Percentiles rank a stretch among this genome's conserved stretches.
Evolutionary conservation across 1,284 basidiomycete species (phyloP).

Genomic region (Termitomyces sp.): DNA sequence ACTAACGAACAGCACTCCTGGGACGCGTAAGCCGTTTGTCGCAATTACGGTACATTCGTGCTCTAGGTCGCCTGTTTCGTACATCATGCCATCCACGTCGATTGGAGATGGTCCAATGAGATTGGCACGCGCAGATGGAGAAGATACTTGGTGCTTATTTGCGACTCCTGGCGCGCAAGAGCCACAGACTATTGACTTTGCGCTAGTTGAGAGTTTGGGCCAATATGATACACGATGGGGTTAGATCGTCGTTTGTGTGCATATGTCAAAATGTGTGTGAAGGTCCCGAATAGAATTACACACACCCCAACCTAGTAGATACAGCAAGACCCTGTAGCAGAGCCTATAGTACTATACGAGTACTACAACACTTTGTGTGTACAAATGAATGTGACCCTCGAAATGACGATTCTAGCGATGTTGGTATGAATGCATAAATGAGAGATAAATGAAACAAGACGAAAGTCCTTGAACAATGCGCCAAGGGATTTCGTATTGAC

Average conservation of each 20-base stretch:
- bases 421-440: slow-evolving; percentile 16
- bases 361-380: slow-evolving; percentile 13
- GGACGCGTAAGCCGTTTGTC: slow-evolving; percentile 22
- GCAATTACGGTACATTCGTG: slow-evolving; percentile 34
- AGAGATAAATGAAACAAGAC: slow-evolving; percentile 10
- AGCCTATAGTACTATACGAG: slow-evolving; percentile 10
- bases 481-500: slow-evolving; percentile 4
- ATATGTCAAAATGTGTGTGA: background rate
- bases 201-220: slow-evolving; percentile 43
- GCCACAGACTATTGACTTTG: slow-evolving; percentile 29
- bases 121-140: slow-evolving; percentile 41
- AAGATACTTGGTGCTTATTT: slow-evolving; percentile 48
- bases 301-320: slow-evolving; percentile 14
- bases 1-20: background rate
- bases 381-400: slow-evolving; percentile 16
- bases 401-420: slow-evolving; percentile 5
- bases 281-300: slow-evolving; percentile 4
- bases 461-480: background rate
- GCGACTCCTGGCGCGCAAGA: slow-evolving; percentile 17
- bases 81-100: slow-evolving; percentile 31
- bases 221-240: slow-evolving; percentile 51
- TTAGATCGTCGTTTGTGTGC: slow-evolving; percentile 17
- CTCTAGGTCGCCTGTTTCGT: slow-evolving; percentile 40
- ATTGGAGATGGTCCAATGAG: slow-evolving; percentile 24
- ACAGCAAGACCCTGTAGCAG: slow-evolving; percentile 10